Evolutionary conservation across 2,329 filamentous ascomycete genomes (phyloP), one percentile per base, ranked within the genome.

Genomic region (Aspergillus persii): DNA sequence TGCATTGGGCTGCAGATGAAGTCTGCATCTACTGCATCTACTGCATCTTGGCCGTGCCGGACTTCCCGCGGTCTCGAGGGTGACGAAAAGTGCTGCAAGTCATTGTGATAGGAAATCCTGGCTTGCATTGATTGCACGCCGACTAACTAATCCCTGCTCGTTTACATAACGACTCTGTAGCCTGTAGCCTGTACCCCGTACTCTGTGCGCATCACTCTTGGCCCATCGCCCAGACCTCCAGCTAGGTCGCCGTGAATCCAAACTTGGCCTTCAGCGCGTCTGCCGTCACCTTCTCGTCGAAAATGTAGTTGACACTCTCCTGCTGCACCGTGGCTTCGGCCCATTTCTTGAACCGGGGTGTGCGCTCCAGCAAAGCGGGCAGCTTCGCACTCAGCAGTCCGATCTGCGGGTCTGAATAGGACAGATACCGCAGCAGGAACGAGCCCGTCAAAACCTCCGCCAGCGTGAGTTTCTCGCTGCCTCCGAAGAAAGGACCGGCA

Each of bases 321-420:
- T 90, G 83, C 59, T 79, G 78, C 4, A 81, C 73, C 2, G 89
- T 83, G 1, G 81, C 83, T 59, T 84, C 76, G 0, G 84, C 84
- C 89, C 90, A 93, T 63, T 83, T 85, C 69, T 81, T 82, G 71
- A 90, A 91, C 58, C 83, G 84, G 1, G 89, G 89, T n/a, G 88
- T 76, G 57, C 79, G 79, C 59, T 76, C 57, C 88, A 75, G 23
- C 76, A 79, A 52, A 75, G 71, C 50, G 75, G 69, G 57, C 87
- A 71, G 27, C 71, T 80, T 64, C 68, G 70, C 0, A 85, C 86
- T 57, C 85, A 72, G 15, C 18, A 76, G 56, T 0, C 69, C 72
- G 59, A 91, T 59, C 39, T 79, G 79, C 26, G 83, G 76, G 68
- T 87, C 85, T 0, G 80, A 69, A 30, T 85, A 79, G 1, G 79